phyloP scores from a whole-genome alignment of 352 stramenopile species.

The Pythium dissimile region DNA sequence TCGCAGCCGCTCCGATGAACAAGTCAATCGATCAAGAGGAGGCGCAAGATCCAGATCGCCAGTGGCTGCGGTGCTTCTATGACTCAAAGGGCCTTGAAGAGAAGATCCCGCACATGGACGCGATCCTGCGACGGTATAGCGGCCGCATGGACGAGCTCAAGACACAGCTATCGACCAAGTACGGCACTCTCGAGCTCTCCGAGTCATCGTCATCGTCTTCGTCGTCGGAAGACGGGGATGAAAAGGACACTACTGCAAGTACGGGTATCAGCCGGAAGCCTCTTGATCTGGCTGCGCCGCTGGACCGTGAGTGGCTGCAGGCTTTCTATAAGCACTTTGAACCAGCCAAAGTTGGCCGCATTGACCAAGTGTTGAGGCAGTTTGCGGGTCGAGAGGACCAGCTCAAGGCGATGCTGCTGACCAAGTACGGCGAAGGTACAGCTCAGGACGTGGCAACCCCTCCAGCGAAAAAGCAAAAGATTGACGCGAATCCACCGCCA shows the following conservation, averaged over 20 bases:
- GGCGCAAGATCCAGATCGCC: constrained; percentile 29
- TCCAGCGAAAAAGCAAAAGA: constrained; percentile 28
- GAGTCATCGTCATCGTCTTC: constrained; percentile 16
- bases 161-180: constrained; percentile 46
- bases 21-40: constrained; percentile 13
- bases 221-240: constrained; percentile 20
- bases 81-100: constrained; percentile 29
- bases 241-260: constrained; percentile 12
- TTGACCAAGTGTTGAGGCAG: constrained; percentile 51
- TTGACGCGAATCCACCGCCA: neutral
- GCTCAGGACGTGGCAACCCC: neutral
- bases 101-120: constrained; percentile 54
- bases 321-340: constrained; percentile 55
- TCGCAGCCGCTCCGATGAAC: neutral
- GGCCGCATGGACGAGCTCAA: constrained; percentile 55
- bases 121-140: constrained; percentile 54
- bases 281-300: constrained; percentile 18
- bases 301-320: constrained; percentile 49
- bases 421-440: constrained; percentile 37
- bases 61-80: constrained; percentile 55
- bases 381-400: constrained; percentile 62
- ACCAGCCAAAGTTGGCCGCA: constrained; percentile 40
- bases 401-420: constrained; percentile 53
- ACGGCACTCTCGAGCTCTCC: constrained; percentile 22
- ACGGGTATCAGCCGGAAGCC: neutral